A percentile compares a stretch with the other conserved stretches of the same genome.
Conservation (phyloP, 225 moss, liverwort and hornwort species). For the Rhytidiadelphus loreus region DNA sequence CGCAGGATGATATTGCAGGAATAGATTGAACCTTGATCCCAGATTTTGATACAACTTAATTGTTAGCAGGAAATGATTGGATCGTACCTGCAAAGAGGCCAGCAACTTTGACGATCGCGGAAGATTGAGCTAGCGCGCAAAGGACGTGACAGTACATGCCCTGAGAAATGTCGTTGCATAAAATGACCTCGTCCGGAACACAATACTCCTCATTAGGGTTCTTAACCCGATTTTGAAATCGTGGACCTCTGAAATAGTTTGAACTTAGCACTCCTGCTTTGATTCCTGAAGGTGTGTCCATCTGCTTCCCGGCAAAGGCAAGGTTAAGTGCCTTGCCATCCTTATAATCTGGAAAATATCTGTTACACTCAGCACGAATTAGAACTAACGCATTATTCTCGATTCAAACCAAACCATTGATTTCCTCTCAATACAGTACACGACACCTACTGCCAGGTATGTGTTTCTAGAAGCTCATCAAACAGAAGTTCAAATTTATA, state of each 20-base stretch:
- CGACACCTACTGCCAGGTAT: background rate
- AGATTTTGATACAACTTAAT: background rate
- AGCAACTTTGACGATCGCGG: conserved; percentile 5
- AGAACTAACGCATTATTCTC: background rate
- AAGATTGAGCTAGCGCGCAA: conserved; percentile 41
- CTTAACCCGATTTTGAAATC: conserved; percentile 2
- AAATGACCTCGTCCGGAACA: conserved; percentile 32
- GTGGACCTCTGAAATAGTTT: conserved; percentile 3
- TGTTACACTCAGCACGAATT: background rate
- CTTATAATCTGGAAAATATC: conserved; percentile 16
- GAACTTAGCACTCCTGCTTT: conserved; percentile 13
- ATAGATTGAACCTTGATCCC: background rate
- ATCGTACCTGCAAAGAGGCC: conserved; percentile 16
- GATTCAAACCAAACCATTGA: background rate
- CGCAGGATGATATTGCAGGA: background rate
- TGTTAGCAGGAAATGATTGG: background rate
- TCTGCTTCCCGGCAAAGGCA: conserved; percentile 18
- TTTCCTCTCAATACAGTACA: background rate
- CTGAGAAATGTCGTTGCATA: conserved; percentile 7
- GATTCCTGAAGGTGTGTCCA: conserved; percentile 21
- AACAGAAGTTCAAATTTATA: background rate
- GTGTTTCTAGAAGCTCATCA: background rate
- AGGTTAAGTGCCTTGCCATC: conserved; percentile 10
- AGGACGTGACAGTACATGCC: conserved; percentile 75
- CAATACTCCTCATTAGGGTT: background rate